These are phyloP conservation scores for Aureobasidium musti DNA, from an alignment of 2,329 filamentous ascomycete species.

Conservation along the genomic window DNA sequence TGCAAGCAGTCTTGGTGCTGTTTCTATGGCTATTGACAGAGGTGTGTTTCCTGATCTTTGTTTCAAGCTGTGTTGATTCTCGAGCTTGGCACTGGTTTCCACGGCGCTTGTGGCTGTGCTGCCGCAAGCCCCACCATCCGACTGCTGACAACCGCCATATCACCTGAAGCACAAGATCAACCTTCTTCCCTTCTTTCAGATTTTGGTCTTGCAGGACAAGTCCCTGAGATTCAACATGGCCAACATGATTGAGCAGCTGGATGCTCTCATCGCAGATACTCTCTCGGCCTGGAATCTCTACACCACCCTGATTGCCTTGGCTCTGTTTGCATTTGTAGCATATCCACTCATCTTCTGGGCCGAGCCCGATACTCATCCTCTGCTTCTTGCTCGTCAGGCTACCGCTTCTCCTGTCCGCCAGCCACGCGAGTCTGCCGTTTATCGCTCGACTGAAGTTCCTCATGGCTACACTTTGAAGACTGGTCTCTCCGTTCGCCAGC, in stretches of 20 bases:
- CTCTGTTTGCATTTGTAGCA: constrained; percentile 66
- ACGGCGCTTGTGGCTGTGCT: constrained; percentile 23
- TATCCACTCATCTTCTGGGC: constrained; percentile 70
- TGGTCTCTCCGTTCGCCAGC: constrained; percentile 79
- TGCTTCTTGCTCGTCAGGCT: constrained; percentile 84
- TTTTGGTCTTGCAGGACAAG: constrained; percentile 6
- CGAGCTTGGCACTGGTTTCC: constrained; percentile 21
- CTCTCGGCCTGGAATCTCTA: constrained; percentile 80
- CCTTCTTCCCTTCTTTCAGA: not conserved
- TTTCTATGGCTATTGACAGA: not conserved
- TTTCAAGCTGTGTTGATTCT: constrained; percentile 7
- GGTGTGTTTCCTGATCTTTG: not conserved
- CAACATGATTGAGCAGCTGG: constrained; percentile 64
- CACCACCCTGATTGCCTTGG: constrained; percentile 69
- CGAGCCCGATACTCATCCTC: constrained; percentile 89
- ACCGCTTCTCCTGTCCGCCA: constrained; percentile 76
- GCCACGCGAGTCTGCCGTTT: constrained; percentile 80
- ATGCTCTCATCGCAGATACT: constrained; percentile 68
- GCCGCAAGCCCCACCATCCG: not conserved
- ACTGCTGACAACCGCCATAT: not conserved
- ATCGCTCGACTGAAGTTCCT: constrained; percentile 79
- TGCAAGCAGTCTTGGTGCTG: not conserved
- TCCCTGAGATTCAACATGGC: constrained; percentile 41
- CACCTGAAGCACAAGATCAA: not conserved
- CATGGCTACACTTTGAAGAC: constrained; percentile 78